Evolutionary conservation across 1,284 basidiomycete genomes (phyloP).

Genomic region (Filobasidium uniguttulatum): DNA sequence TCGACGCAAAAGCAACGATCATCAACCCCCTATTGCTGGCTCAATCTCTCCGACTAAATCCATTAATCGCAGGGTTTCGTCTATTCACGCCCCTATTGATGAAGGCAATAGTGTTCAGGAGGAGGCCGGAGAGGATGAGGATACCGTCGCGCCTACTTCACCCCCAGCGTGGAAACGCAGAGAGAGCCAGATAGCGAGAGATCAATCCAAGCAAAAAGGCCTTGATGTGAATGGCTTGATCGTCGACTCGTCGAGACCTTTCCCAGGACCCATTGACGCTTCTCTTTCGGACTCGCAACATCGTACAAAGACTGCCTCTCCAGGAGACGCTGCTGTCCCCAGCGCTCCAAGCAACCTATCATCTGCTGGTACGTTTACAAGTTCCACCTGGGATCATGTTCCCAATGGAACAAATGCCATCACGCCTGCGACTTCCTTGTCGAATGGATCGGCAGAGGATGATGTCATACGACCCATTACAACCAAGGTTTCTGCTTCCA

Average conservation of each 20-base stretch:
- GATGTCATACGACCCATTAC: neutral
- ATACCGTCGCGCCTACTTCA: neutral
- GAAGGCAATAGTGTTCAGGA: neutral
- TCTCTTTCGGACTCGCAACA: neutral
- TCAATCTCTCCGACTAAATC: too few relatives aligned
- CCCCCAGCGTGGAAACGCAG: conserved; percentile 13
- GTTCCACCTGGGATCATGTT: too few relatives aligned
- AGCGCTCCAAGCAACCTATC: too few relatives aligned
- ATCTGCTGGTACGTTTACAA: too few relatives aligned
- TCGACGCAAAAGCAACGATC: conserved; percentile 4
- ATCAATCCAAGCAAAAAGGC: neutral
- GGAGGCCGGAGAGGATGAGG: conserved; percentile 3
- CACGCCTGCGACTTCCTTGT: too few relatives aligned
- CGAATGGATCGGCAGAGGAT: too few relatives aligned
- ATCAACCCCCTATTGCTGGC: too few relatives aligned
- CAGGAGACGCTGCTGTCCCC: neutral
- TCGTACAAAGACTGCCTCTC: neutral
- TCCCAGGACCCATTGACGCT: neutral
- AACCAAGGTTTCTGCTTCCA: neutral
- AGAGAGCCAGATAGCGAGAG: conserved; percentile 9
- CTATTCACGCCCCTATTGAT: too few relatives aligned
- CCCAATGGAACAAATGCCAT: too few relatives aligned
- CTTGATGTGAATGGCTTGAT: neutral
- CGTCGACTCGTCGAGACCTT: neutral
- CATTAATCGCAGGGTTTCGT: too few relatives aligned